Evolutionary conservation across 176 grass and related monocot genomes (phyloP).

Genomic region (Aegilops longissima): DNA sequence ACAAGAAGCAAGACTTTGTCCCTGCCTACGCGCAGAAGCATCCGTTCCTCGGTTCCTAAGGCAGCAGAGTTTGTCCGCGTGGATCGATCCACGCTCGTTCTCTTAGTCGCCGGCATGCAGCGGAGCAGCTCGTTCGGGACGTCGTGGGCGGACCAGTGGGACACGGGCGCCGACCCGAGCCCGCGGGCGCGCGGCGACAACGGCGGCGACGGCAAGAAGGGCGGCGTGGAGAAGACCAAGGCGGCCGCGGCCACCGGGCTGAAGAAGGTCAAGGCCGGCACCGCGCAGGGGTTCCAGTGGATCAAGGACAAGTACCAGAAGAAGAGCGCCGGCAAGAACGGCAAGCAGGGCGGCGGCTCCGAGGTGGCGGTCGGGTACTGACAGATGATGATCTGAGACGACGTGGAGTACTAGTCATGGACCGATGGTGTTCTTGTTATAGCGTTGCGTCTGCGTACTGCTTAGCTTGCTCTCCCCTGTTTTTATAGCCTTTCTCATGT

Average conservation of each 20-base stretch:
- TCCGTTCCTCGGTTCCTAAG: not conserved
- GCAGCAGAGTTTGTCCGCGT: not conserved
- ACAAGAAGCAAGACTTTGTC: not conserved
- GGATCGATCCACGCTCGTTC: not conserved
- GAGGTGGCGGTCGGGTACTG: conserved; percentile 31
- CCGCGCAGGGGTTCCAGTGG: conserved; percentile 63
- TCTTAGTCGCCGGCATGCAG: not conserved
- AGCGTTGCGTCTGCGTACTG: not conserved
- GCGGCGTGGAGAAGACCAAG: conserved; percentile 62
- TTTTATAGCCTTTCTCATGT: not conserved
- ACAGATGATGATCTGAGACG: not conserved
- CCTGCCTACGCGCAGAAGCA: not conserved
- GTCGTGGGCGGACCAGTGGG: conserved; percentile 99
- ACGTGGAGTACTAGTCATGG: not conserved
- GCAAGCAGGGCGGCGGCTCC: conserved; percentile 26
- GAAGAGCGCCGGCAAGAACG: conserved; percentile 16
- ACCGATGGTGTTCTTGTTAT: not conserved
- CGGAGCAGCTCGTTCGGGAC: not conserved
- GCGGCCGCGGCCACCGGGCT: conserved; percentile 53
- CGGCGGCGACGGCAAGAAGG: not conserved
- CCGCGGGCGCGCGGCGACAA: not conserved
- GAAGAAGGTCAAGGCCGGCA: conserved; percentile 80
- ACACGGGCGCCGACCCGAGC: conserved; percentile 46
- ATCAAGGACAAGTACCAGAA: conserved; percentile 80
- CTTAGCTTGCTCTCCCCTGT: too few species aligned